Base-by-base conservation (phyloP, 2,329 filamentous ascomycete genomes). In the Periglandula ipomoeae region DNA sequence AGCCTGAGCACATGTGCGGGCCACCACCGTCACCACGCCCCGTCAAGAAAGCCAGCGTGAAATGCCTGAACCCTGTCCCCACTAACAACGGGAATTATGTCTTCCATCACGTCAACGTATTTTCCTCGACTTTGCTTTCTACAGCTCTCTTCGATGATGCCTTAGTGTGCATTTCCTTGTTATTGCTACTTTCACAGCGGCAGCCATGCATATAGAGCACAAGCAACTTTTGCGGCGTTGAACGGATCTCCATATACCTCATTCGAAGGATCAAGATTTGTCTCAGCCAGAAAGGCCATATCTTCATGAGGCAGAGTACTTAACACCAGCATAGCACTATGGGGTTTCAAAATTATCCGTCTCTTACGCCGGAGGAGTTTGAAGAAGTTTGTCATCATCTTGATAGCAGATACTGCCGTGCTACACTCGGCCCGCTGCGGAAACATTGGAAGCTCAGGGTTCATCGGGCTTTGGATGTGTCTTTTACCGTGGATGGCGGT, bases 301-400 rank as follows among this genome's bases (percentile, higher is more conserved):
- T 32, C 30, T 4, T 32, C 9, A 32, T 11, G 30, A 5, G 15
- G 6, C 30, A 32, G 30, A 5, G 8, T 15, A 32, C 15, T 32
- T 32, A 15, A 8, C 30, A 15, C 30, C 4, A 15, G 3, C 30
- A 8, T 15, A 10, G 11, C 23, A 51, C 23, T 40, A 68, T 69
- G 64, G 69, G 68, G 11, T 74, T 79, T 58, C 56, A 64, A 50
- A 67, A 72, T 45, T 88, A 83, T 59, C 84, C 84, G 6, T 78
- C 75, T 50, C 72, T 88, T 24, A 75, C 67, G 10, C 58, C 66
- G 10, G 73, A 79, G 37, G 83, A 87, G 59, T 88, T 88, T 54
- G 66, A 76, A 47, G 74, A 80, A 58, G 78, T 74, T 48, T 87
- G 84, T 62, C 77, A 83, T 56, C 70, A 76, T 48, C 70, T 84